Evolutionary conservation across 208 protist species (phyloP).

Genomic region (Crithidia sp.): DNA sequence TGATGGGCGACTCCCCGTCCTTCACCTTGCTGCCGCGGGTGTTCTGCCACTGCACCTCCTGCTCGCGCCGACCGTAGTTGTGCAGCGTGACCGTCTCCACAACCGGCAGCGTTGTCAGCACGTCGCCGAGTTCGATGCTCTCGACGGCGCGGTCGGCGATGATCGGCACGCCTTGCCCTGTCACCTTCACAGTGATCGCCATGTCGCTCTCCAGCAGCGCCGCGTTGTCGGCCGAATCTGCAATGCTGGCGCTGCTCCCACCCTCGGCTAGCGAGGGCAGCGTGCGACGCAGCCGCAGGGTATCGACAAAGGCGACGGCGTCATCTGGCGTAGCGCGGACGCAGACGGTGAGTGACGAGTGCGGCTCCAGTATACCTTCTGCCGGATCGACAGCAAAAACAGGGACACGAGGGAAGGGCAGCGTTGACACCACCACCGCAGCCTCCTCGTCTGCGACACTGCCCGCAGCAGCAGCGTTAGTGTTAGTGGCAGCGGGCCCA

Average conservation of each 20-base stretch:
- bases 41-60: conserved; percentile 92
- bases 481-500: not conserved
- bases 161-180: conserved; percentile 92
- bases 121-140: conserved; percentile 87
- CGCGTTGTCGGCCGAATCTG: conserved; percentile 34
- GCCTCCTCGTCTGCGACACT: not conserved
- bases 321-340: conserved; percentile 89
- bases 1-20: conserved; percentile 61
- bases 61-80: conserved; percentile 90
- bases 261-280: not conserved
- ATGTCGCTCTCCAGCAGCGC: conserved; percentile 5
- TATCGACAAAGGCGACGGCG: conserved; percentile 81
- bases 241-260: not conserved
- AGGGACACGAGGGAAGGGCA: conserved; percentile 26
- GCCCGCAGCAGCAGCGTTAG: conserved; percentile 5
- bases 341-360: conserved; percentile 52
- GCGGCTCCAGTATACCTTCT: conserved; percentile 67
- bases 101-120: conserved; percentile 83
- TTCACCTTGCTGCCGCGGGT: conserved; percentile 66
- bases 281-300: conserved; percentile 58
- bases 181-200: conserved; percentile 67
- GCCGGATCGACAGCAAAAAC: conserved; percentile 53
- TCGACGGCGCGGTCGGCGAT: conserved; percentile 48
- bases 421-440: not conserved
- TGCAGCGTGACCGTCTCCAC: conserved; percentile 65